Percentiles rank a stretch among this genome's conserved stretches.
These are phyloP conservation scores for Codiaeum variegatum DNA, from an alignment of 441 rosid species.

Conservation along the genomic window DNA sequence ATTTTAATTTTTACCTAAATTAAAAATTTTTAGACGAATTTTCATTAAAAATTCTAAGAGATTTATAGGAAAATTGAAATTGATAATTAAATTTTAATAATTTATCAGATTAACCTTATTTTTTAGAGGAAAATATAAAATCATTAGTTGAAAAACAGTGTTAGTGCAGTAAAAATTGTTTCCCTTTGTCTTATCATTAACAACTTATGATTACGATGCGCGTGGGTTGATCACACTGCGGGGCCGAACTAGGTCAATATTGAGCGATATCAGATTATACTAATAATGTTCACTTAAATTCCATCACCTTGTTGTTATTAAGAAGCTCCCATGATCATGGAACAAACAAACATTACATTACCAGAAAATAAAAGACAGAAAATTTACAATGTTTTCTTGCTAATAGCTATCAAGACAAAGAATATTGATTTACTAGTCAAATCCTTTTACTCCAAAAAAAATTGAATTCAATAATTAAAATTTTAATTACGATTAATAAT, in stretches of 20 bases:
- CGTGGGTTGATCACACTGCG: too few species aligned
- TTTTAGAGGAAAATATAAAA: too few species aligned
- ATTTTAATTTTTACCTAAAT: too few species aligned
- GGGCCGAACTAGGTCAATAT: too few species aligned
- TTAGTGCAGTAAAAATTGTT: neutral
- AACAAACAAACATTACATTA: constrained; percentile 14
- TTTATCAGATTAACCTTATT: too few species aligned
- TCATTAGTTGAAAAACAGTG: too few species aligned
- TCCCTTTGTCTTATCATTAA: neutral
- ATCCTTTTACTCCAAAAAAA: neutral
- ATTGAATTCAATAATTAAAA: neutral
- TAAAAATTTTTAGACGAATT: too few species aligned
- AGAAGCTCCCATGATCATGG: constrained; percentile 18
- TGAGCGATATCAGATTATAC: too few species aligned
- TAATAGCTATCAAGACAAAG: constrained; percentile 21
- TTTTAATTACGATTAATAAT: neutral
- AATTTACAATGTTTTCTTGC: constrained; percentile 10
- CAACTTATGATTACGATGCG: neutral
- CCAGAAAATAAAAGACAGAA: constrained; percentile 8
- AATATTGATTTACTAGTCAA: neutral
- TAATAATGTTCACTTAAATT: constrained; percentile 16
- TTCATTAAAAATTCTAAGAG: too few species aligned
- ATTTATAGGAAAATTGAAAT: too few species aligned
- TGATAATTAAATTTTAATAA: too few species aligned
- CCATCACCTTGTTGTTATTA: constrained; percentile 22